Percentiles rank a stretch among this genome's conserved stretches.
These are phyloP conservation scores for Suhomyces bolitotheri DNA, from an alignment of 1,139 yeast genomes.

Conservation along the genomic window DNA sequence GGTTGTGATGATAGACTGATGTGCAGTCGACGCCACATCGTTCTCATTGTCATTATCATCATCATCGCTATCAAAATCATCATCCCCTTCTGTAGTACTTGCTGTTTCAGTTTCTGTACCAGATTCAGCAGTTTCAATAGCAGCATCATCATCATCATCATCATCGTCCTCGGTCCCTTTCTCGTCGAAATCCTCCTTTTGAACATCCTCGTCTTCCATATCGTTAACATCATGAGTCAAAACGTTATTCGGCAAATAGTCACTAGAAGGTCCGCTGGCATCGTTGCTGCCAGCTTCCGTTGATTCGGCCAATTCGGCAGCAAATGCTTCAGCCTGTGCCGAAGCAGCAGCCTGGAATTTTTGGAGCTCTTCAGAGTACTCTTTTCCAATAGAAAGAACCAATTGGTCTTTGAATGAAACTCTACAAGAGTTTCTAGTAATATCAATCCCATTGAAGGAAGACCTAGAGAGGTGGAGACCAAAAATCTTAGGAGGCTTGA, in stretches of 20 bases:
- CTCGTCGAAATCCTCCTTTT: conserved; percentile 44
- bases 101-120: conserved; percentile 15
- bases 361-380: conserved; percentile 40
- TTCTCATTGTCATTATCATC: conserved; percentile 27
- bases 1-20: conserved; percentile 17
- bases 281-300: conserved; percentile 6
- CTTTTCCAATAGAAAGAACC: conserved; percentile 50
- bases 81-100: conserved; percentile 24
- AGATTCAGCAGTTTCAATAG: conserved; percentile 21
- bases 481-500: conserved; percentile 68
- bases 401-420: conserved; percentile 65
- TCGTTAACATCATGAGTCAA: conserved; percentile 47
- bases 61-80: conserved; percentile 7
- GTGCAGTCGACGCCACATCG: conserved; percentile 18
- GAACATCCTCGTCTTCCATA: conserved; percentile 48
- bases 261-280: conserved; percentile 5
- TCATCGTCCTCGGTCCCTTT: conserved; percentile 32
- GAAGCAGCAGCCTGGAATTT: conserved; percentile 34
- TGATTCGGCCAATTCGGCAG: conserved; percentile 4
- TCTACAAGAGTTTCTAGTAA: conserved; percentile 74
- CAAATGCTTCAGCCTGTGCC: conserved; percentile 20
- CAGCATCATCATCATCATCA: conserved; percentile 31
- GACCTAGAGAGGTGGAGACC: conserved; percentile 84
- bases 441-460: conserved; percentile 66
- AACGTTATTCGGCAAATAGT: conserved; percentile 22